Conservation (phyloP, 345 rosid species). For the Bretschneidera sinensis region DNA sequence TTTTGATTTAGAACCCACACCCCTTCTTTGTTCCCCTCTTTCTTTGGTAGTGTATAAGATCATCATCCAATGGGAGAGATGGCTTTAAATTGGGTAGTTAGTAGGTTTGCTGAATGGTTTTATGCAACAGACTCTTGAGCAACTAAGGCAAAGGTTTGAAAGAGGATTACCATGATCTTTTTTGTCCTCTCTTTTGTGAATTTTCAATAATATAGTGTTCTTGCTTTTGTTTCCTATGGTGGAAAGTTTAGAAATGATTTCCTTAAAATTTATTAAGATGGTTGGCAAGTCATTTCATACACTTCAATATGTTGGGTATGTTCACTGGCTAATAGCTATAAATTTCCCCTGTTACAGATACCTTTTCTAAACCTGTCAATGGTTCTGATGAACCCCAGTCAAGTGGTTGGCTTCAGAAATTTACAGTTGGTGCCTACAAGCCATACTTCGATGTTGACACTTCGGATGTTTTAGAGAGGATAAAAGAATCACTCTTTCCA, state of each 20-base stretch:
- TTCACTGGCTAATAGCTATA: conserved; percentile 14
- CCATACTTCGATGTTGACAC: conserved; percentile 96
- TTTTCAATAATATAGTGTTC: background rate
- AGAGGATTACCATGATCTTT: too few species aligned
- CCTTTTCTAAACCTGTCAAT: conserved; percentile 70
- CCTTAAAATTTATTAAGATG: background rate
- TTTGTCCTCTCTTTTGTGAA: background rate
- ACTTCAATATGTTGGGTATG: background rate
- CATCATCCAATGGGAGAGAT: background rate
- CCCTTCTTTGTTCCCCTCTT: too few species aligned
- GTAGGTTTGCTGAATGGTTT: background rate
- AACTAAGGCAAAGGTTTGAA: background rate
- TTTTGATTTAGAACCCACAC: too few species aligned
- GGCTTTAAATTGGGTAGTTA: background rate
- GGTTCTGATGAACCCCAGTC: conserved; percentile 69
- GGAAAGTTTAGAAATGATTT: background rate
- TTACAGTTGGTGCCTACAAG: conserved; percentile 78
- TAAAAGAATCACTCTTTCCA: conserved; percentile 88
- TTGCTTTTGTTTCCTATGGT: background rate
- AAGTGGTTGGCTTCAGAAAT: conserved; percentile 72
- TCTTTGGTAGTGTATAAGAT: background rate
- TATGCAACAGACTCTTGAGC: background rate
- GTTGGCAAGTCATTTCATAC: background rate
- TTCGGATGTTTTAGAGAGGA: conserved; percentile 82
- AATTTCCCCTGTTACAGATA: conserved; percentile 42